Conservation (phyloP, 495 filamentous ascomycete genomes). For the Penicillium bialowiezense region DNA sequence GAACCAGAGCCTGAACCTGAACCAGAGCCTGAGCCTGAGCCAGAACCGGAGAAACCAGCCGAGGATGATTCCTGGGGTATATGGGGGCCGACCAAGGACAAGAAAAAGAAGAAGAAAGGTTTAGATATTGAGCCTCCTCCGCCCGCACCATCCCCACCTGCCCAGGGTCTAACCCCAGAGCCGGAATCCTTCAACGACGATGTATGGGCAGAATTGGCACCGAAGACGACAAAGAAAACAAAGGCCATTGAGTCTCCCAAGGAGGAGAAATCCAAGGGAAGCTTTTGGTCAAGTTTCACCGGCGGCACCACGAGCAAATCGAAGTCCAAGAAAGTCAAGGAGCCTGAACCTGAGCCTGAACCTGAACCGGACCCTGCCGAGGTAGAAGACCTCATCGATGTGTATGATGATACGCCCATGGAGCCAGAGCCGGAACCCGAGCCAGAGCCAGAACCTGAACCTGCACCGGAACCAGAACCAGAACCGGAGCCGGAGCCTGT, state of each 20-base stretch:
- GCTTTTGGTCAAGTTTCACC: conserved; percentile 46
- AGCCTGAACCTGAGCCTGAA: conserved; percentile 30
- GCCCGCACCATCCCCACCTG: conserved; percentile 50
- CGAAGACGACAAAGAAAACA: conserved; percentile 32
- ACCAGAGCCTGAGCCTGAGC: conserved; percentile 16
- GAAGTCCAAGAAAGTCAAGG: conserved; percentile 34
- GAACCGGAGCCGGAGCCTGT: conserved; percentile 9
- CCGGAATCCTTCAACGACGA: conserved; percentile 31
- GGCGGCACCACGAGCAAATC: conserved; percentile 30
- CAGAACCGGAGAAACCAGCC: conserved; percentile 22
- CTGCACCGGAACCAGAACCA: conserved; percentile 27
- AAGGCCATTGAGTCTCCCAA: conserved; percentile 36
- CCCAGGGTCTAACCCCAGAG: conserved; percentile 45
- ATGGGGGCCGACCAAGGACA: conserved; percentile 37
- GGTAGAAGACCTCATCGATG: conserved; percentile 28
- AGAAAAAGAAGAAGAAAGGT: conserved; percentile 45
- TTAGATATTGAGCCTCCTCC: conserved; percentile 45
- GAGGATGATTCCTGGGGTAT: conserved; percentile 35
- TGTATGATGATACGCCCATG: conserved; percentile 26
- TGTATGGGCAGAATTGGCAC: conserved; percentile 38
- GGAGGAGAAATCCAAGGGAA: conserved; percentile 33
- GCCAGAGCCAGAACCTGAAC: conserved; percentile 26
- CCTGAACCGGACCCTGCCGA: conserved; percentile 8
- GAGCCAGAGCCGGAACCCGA: conserved; percentile 15
- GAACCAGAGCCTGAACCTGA: conserved; percentile 16